phyloP scores from a whole-genome alignment of 2,329 filamentous ascomycete species.

The Cladophialophora immunda region DNA sequence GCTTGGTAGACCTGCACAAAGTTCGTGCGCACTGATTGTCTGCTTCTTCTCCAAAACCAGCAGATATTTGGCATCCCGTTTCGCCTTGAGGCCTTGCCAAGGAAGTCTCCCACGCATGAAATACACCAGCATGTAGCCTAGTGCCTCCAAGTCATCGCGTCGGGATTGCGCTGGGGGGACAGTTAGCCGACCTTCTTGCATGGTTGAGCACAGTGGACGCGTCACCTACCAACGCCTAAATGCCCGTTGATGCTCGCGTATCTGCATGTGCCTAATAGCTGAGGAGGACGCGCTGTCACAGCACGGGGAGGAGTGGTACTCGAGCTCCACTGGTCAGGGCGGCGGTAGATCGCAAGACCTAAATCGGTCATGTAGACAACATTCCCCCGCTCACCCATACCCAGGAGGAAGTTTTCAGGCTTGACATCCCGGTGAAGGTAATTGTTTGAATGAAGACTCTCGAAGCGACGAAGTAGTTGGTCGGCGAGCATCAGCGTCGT shows the following conservation, averaged over 20 bases:
- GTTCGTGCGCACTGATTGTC: conserved; percentile 31
- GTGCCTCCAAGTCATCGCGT: conserved; percentile 41
- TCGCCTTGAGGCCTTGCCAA: conserved; percentile 73
- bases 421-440: conserved; percentile 45
- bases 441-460: conserved; percentile 40
- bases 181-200: conserved; percentile 22
- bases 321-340: conserved; percentile 22
- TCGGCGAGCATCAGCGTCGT: conserved; percentile 45
- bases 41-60: conserved; percentile 41
- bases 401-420: conserved; percentile 45
- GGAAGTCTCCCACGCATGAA: conserved; percentile 75
- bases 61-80: conserved; percentile 22
- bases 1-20: conserved; percentile 38
- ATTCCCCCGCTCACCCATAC: conserved; percentile 41
- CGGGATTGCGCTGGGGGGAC: conserved; percentile 29
- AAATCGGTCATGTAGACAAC: conserved; percentile 44
- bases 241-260: conserved; percentile 43
- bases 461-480: conserved; percentile 42
- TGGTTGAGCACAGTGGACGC: conserved; percentile 8
- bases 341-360: conserved; percentile 39
- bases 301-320: background rate
- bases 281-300: conserved; percentile 18
- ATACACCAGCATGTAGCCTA: conserved; percentile 79
- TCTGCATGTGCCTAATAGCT: conserved; percentile 38
- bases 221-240: conserved; percentile 34